phyloP scores from a whole-genome alignment of 2,329 filamentous ascomycete genomes.

The Calonectria naviculata region DNA sequence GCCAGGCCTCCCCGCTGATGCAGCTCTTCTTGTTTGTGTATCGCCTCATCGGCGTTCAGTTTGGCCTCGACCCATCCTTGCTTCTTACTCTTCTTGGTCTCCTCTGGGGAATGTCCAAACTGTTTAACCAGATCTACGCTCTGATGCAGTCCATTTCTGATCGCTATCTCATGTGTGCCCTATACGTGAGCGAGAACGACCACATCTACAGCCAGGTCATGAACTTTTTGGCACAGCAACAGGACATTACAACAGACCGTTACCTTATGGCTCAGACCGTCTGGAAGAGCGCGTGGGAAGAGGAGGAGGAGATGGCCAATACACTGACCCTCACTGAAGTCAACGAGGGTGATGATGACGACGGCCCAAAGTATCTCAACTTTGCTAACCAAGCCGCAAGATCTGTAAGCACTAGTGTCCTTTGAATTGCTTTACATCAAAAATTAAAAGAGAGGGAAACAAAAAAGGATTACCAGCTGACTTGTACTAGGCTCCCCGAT shows the following conservation, averaged over 20 bases:
- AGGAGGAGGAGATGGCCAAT: conserved; percentile 58
- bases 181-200: conserved; percentile 66
- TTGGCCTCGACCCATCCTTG: conserved; percentile 62
- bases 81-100: conserved; percentile 58
- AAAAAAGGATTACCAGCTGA: background rate
- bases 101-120: conserved; percentile 57
- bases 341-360: conserved; percentile 45
- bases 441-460: background rate
- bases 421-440: too few relatives aligned
- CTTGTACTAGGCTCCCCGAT: conserved; percentile 56
- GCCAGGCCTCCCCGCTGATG: conserved; percentile 55
- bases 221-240: conserved; percentile 66
- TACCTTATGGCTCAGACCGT: conserved; percentile 67
- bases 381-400: conserved; percentile 69
- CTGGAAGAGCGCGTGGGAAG: conserved; percentile 67
- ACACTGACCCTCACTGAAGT: conserved; percentile 46
- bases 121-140: conserved; percentile 48
- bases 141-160: conserved; percentile 50
- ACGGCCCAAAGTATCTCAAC: conserved; percentile 61
- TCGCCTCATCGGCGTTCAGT: conserved; percentile 53
- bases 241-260: conserved; percentile 61
- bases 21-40: conserved; percentile 57
- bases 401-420: conserved; percentile 47
- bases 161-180: conserved; percentile 61
- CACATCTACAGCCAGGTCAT: conserved; percentile 69